Evolutionary conservation across 2,329 filamentous ascomycete genomes (phyloP).

Genomic region (Pseudocercospora fuligena): DNA sequence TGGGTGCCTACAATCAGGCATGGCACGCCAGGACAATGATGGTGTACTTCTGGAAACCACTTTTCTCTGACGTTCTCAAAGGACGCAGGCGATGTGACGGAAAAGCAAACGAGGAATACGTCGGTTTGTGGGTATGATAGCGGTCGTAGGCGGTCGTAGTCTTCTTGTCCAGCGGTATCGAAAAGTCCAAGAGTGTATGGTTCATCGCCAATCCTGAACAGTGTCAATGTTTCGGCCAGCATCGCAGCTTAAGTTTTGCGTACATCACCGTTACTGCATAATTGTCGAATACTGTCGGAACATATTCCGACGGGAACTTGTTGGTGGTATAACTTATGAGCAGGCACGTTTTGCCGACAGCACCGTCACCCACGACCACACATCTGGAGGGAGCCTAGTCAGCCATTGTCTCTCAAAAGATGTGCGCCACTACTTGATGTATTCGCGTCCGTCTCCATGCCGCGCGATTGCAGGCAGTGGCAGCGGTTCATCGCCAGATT

Average conservation of each 20-base stretch:
- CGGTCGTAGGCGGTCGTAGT: conserved; percentile 96
- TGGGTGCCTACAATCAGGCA: conserved; percentile 98
- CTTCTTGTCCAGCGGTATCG: conserved; percentile 98
- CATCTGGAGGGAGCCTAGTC: conserved; percentile 64
- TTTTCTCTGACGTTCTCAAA: conserved; percentile 99
- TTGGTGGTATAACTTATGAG: conserved; percentile 99
- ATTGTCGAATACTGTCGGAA: conserved; percentile 98
- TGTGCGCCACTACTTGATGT: conserved; percentile 15
- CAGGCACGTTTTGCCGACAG: conserved; percentile 97
- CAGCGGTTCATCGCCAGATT: background rate
- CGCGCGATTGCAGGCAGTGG: background rate
- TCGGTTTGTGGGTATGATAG: conserved; percentile 98
- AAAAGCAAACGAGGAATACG: conserved; percentile 98
- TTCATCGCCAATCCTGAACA: conserved; percentile 91
- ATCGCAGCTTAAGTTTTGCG: background rate
- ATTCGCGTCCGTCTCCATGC: background rate
- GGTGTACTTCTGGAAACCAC: conserved; percentile 98
- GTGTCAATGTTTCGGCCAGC: conserved; percentile 19
- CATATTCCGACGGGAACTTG: conserved; percentile 99
- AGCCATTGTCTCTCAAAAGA: conserved; percentile 22
- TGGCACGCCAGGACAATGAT: conserved; percentile 96
- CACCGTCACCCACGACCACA: conserved; percentile 98
- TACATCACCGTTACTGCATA: conserved; percentile 98
- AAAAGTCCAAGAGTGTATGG: conserved; percentile 97
- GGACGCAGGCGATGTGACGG: conserved; percentile 93